Evolutionary conservation across 345 rosid genomes (phyloP).

Genomic region (Gossypium ekmanianum): DNA sequence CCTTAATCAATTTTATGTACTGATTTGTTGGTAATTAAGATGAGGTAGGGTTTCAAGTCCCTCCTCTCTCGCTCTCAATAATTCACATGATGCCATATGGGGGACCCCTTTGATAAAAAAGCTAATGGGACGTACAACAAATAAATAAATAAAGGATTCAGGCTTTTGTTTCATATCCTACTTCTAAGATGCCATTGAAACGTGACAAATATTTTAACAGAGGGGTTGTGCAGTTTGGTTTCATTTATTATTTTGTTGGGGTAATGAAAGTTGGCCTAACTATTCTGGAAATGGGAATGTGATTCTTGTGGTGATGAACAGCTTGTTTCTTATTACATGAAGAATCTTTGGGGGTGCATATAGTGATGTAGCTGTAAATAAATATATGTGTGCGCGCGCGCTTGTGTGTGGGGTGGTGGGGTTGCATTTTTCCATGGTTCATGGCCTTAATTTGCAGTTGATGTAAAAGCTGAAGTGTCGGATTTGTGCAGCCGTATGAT

Average conservation of each 20-base stretch:
- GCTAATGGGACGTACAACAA: constrained; percentile 2
- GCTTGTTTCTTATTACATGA: neutral
- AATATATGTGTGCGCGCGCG: accelerated
- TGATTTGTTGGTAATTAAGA: neutral
- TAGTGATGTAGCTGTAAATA: too few species aligned
- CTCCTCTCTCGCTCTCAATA: neutral
- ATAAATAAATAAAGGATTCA: too few species aligned
- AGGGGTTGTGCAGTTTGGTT: too few species aligned
- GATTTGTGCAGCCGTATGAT: constrained; percentile 2
- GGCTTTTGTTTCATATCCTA: too few species aligned
- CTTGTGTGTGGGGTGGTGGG: neutral
- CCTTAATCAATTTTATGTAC: neutral
- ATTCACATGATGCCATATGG: neutral
- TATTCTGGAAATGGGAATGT: neutral
- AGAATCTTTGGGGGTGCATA: neutral
- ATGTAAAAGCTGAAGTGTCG: neutral
- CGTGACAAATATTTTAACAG: too few species aligned
- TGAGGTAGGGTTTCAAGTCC: neutral
- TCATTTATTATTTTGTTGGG: too few species aligned
- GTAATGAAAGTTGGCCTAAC: neutral
- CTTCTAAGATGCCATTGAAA: too few species aligned
- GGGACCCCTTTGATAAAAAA: neutral
- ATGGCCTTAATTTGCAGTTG: constrained; percentile 5
- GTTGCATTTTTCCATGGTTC: neutral
- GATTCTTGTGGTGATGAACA: constrained; percentile 1